A percentile compares a stretch with the other conserved stretches of the same genome.
Conservation (phyloP, 148 eudicot species). For the Mesembryanthemum crystallinum region DNA sequence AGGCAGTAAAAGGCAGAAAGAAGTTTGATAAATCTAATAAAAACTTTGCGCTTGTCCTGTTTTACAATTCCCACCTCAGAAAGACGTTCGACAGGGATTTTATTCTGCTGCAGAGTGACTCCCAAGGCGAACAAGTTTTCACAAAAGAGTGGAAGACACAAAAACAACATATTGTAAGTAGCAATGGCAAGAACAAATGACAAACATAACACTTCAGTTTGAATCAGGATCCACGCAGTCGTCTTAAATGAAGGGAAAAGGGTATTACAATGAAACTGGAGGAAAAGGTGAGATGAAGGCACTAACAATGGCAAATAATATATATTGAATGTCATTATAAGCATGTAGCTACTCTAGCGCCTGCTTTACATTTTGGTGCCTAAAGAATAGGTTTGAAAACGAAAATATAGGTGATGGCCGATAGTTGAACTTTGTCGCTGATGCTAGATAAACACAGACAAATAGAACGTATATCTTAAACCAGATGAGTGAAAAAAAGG, state of each 20-base stretch:
- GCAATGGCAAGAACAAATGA: not conserved
- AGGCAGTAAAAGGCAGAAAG: not conserved
- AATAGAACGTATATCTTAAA: conserved; percentile 58
- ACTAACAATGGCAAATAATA: not conserved
- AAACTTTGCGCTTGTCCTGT: no score
- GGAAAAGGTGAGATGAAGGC: not conserved
- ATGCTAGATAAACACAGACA: conserved; percentile 55
- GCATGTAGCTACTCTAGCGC: conserved; percentile 25
- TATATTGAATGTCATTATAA: not conserved
- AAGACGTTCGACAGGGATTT: no score
- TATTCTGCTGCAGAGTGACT: no score
- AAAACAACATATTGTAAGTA: no score
- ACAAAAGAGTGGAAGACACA: no score
- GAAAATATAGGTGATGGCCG: conserved; percentile 49
- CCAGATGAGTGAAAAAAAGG: conserved; percentile 54
- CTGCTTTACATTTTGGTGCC: conserved; percentile 15
- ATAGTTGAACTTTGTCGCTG: conserved; percentile 53
- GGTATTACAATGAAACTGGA: not conserved
- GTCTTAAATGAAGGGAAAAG: not conserved
- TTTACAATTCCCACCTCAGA: no score
- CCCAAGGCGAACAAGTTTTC: no score
- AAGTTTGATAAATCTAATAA: no score
- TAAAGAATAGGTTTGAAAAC: conserved; percentile 29
- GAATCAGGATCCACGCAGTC: not conserved
- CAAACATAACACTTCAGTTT: not conserved